A percentile compares a stretch with the other conserved stretches of the same genome.
Conservation (phyloP, 2,329 filamentous ascomycete species). For the Xylaria hypoxylon region DNA sequence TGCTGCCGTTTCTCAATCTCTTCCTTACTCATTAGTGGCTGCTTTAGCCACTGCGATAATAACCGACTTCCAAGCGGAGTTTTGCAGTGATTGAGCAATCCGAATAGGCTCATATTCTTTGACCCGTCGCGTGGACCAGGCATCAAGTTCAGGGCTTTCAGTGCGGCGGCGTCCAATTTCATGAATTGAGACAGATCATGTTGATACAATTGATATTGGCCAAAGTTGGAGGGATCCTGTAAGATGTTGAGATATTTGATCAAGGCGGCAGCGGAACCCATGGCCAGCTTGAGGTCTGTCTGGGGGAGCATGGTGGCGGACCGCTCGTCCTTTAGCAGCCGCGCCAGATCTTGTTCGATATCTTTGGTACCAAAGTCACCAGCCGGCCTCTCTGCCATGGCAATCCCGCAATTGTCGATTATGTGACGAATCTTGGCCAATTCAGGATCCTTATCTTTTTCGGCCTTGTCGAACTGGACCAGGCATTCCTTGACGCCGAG, state of each 20-base stretch:
- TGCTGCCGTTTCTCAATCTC: slow-evolving; percentile 94
- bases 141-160: slow-evolving; percentile 97
- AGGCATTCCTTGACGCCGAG: slow-evolving; percentile 95
- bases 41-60: slow-evolving; percentile 96
- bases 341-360: slow-evolving; percentile 92
- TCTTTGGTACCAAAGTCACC: slow-evolving; percentile 88
- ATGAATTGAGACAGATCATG: slow-evolving; percentile 97
- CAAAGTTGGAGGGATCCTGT: slow-evolving; percentile 93
- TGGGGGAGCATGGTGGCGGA: slow-evolving; percentile 82
- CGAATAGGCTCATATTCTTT: slow-evolving; percentile 98
- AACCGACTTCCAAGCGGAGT: slow-evolving; percentile 91
- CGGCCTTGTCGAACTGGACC: slow-evolving; percentile 79
- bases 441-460: slow-evolving; percentile 90
- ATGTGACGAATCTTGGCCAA: slow-evolving; percentile 88
- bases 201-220: slow-evolving; percentile 96
- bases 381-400: slow-evolving; percentile 81
- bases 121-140: slow-evolving; percentile 91
- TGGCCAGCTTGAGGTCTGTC: slow-evolving; percentile 92
- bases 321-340: slow-evolving; percentile 87
- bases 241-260: slow-evolving; percentile 95
- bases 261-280: slow-evolving; percentile 91
- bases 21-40: slow-evolving; percentile 89
- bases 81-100: slow-evolving; percentile 96
- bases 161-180: slow-evolving; percentile 94
- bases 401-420: slow-evolving; percentile 91